Percentiles rank a stretch among this genome's conserved stretches.
These are phyloP conservation scores for Sesbania bispinosa DNA, from an alignment of 306 rosid species.

Conservation along the genomic window DNA sequence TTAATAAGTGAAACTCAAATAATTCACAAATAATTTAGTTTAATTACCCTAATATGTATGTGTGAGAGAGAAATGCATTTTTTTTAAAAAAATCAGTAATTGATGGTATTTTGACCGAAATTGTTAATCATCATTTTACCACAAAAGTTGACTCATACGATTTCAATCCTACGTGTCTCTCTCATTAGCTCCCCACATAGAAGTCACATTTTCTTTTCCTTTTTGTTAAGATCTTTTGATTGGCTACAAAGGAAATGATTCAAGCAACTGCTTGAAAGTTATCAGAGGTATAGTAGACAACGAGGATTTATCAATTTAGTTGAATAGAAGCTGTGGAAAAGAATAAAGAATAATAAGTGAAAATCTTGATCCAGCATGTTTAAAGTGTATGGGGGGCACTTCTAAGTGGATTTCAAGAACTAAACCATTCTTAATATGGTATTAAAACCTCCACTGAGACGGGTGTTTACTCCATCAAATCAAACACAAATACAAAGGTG, in stretches of 20 bases:
- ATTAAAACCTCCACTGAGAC: neutral
- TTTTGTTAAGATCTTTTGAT: neutral
- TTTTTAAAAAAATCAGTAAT: no score
- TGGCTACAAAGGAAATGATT: neutral
- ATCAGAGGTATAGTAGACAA: neutral
- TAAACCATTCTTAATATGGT: neutral
- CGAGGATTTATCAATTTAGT: neutral
- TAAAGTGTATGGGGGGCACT: no score
- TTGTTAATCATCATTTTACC: no score
- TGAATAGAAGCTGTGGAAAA: neutral
- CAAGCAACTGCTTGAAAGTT: neutral
- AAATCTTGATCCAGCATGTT: neutral
- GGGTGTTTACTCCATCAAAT: neutral
- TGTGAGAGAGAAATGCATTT: no score
- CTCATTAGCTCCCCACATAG: no score
- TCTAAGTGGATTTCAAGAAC: neutral
- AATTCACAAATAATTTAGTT: no score
- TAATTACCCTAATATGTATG: no score
- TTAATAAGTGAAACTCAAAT: no score
- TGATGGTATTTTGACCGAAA: no score
- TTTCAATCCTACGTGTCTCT: no score
- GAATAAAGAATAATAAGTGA: neutral
- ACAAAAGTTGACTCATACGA: no score
- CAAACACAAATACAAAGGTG: neutral
- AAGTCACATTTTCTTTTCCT: neutral